Base-by-base conservation (phyloP, 192 early-diverging fungal genomes). In the Mortierella alpina region DNA sequence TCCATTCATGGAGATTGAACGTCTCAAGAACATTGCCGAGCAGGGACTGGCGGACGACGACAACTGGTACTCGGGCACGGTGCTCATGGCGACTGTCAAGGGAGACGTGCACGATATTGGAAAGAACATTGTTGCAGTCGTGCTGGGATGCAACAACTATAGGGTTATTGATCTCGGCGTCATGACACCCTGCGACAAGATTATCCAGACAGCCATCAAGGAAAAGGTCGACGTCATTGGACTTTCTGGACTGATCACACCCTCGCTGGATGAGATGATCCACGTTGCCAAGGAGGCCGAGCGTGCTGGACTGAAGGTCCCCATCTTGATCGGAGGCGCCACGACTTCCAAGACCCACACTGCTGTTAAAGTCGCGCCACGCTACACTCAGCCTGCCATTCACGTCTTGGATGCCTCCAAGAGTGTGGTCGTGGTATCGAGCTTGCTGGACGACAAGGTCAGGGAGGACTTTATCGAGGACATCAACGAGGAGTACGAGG, bases 61-160 rank as follows among this genome's bases (percentile, higher is more conserved):
- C 60, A 90, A 93, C 81, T 90, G 92, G 63, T 94, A 96, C 86
- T 93, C 94, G 64, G 97, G 97, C 60, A 94, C 93, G 0, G 89
- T 98, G 20, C 86, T 98, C 11, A 88, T 98, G 86, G 97, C 97
- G 41, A 98, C 97, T 0, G 97, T 98, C 69, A 97, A 97, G 88
- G 96, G 96, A 20, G 97, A 97, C 85, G 97, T 98, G 41, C 97
- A 98, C 86, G 96, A 97, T 84, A 98, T 98, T 75, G 97, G 97
- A 47, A 98, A 97, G 88, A 98, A 98, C 85, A 98, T 98, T 88
- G 94, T 95, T 53, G 95, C 93, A 20, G 97, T 98, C 45, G 97
- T 98, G 53, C 84, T 98, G 52, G 97, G 97, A 40, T 98, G 97
- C 90, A 98, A 98, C 88, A 97, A 97, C 83, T 98, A 98, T 82